Conservation (phyloP, 176 grass and related monocot genomes). For the Rhynchospora breviuscula region DNA sequence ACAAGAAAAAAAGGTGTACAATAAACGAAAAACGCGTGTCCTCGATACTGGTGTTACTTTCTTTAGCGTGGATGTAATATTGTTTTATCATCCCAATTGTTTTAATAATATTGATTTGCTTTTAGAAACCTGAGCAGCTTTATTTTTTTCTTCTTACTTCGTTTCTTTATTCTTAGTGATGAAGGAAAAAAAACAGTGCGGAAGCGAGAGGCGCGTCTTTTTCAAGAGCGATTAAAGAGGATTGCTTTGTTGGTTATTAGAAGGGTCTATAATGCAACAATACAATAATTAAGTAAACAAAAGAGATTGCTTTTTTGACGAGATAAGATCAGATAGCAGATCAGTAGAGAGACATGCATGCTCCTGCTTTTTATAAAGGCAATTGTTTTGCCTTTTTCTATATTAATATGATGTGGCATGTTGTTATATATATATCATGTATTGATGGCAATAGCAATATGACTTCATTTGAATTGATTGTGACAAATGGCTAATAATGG, state of each 20-base stretch:
- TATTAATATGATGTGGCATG: slow-evolving; percentile 18
- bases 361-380: slow-evolving; percentile 11
- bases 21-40: slow-evolving; percentile 33
- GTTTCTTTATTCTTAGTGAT: slow-evolving; percentile 54
- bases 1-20: not conserved
- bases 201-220: not conserved
- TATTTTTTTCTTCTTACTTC: slow-evolving; percentile 21
- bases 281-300: slow-evolving; percentile 6
- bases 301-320: not conserved
- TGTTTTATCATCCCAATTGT: slow-evolving; percentile 39
- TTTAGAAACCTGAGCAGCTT: slow-evolving; percentile 22
- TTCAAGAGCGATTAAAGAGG: not conserved
- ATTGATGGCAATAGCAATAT: not conserved
- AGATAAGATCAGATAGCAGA: slow-evolving; percentile 24
- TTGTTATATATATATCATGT: not conserved
- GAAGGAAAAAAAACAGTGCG: slow-evolving; percentile 46
- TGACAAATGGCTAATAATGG: not conserved
- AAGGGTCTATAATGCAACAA: not conserved
- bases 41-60: slow-evolving; percentile 34
- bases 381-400: not conserved
- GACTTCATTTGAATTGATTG: not conserved
- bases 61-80: slow-evolving; percentile 24
- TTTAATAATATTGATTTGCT: slow-evolving; percentile 45
- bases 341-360: not conserved
- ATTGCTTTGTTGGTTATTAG: not conserved